Conservation (phyloP, 1,284 basidiomycete species). For the Sanghuangporus weigelae region DNA sequence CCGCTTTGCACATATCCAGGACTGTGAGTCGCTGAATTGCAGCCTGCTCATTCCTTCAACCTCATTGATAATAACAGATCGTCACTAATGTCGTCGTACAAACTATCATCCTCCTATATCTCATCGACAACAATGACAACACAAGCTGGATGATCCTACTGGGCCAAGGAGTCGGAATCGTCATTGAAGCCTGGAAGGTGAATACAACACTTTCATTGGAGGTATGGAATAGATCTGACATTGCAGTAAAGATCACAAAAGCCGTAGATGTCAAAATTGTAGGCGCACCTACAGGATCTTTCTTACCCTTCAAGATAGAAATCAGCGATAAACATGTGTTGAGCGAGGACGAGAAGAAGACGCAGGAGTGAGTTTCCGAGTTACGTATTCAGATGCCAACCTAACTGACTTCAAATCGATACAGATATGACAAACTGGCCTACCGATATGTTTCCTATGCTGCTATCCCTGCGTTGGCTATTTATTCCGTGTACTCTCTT, state of each 20-base stretch:
- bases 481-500: constrained; percentile 86
- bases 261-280: constrained; percentile 80
- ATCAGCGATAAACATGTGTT: constrained; percentile 92
- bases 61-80: constrained; percentile 44
- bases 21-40: constrained; percentile 32
- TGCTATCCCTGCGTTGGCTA: constrained; percentile 79
- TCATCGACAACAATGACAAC: constrained; percentile 92
- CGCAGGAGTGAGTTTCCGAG: constrained; percentile 75
- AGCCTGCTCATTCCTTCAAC: background rate
- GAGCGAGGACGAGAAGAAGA: constrained; percentile 92
- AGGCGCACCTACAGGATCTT: constrained; percentile 51
- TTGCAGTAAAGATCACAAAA: constrained; percentile 60
- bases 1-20: constrained; percentile 24
- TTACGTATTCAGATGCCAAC: background rate
- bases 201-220: constrained; percentile 19
- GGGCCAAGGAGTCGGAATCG: constrained; percentile 53
- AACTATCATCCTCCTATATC: constrained; percentile 84
- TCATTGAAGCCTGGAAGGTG: constrained; percentile 97
- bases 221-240: constrained; percentile 16
- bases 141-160: constrained; percentile 37
- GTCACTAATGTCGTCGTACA: constrained; percentile 93
- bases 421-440: constrained; percentile 78
- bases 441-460: constrained; percentile 90
- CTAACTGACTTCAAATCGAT: no score
- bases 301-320: constrained; percentile 74